A percentile compares a stretch with the other conserved stretches of the same genome.
These are phyloP conservation scores for Suillus americanus DNA, from an alignment of 768 basidiomycete species.

Conservation along the genomic window DNA sequence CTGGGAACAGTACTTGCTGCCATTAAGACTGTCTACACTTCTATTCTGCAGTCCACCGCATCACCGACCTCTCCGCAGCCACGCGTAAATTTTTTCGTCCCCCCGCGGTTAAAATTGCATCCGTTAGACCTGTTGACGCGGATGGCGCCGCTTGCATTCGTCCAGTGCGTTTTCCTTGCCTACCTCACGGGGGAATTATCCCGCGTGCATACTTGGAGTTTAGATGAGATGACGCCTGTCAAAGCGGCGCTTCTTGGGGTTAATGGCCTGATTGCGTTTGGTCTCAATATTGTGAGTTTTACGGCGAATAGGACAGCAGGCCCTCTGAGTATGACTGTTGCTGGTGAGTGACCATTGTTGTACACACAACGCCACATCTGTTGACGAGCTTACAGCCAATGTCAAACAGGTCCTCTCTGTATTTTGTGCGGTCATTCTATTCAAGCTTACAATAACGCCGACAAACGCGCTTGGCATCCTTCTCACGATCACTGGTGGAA, in stretches of 20 bases:
- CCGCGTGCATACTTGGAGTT: conserved; percentile 49
- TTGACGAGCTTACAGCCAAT: conserved; percentile 54
- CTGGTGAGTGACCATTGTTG: conserved; percentile 49
- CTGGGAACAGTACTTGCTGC: conserved; percentile 91
- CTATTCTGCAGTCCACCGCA: conserved; percentile 60
- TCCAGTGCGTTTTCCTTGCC: conserved; percentile 81
- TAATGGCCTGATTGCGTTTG: conserved; percentile 90
- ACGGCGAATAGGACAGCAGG: conserved; percentile 94
- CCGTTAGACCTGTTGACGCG: conserved; percentile 87
- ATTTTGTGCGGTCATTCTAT: conserved; percentile 78
- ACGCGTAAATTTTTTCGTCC: conserved; percentile 25
- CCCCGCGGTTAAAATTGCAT: conserved; percentile 46
- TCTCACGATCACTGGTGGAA: conserved; percentile 85
- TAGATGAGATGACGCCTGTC: conserved; percentile 35
- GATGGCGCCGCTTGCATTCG: conserved; percentile 89
- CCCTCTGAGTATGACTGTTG: conserved; percentile 88
- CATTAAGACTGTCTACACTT: conserved; percentile 90
- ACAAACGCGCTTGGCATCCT: conserved; percentile 82
- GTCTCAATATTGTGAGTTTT: conserved; percentile 91
- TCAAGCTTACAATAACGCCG: conserved; percentile 76
- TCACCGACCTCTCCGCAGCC: conserved; percentile 18
- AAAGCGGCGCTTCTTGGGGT: conserved; percentile 57
- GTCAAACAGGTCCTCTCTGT: conserved; percentile 94
- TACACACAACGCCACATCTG: background rate
- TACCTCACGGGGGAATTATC: conserved; percentile 79